Percentiles rank a stretch among this genome's conserved stretches.
These are phyloP conservation scores for Coniferiporia weirii DNA, from an alignment of 1,284 basidiomycete genomes.

Conservation along the genomic window DNA sequence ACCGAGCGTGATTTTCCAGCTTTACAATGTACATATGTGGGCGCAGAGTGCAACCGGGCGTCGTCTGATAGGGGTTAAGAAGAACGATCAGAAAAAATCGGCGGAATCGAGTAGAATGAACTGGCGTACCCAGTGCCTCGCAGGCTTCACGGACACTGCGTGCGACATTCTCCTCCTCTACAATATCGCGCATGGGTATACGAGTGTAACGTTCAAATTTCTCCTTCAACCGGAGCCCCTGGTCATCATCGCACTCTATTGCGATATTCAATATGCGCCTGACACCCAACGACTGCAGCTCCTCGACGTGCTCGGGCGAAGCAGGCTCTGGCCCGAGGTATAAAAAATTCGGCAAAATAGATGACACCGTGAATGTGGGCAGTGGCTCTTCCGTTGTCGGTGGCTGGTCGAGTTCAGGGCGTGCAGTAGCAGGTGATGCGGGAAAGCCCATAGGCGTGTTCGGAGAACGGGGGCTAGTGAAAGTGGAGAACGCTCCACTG, in stretches of 20 bases:
- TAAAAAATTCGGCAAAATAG: slow-evolving; percentile 86
- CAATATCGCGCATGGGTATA: slow-evolving; percentile 90
- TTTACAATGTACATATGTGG: slow-evolving; percentile 95
- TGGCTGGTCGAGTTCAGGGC: slow-evolving; percentile 46
- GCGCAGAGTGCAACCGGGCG: slow-evolving; percentile 80
- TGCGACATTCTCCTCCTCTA: slow-evolving; percentile 91
- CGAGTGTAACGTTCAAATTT: slow-evolving; percentile 79
- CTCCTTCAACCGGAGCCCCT: slow-evolving; percentile 58
- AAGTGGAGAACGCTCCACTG: slow-evolving; percentile 2
- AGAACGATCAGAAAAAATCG: not conserved
- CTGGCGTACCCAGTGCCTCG: slow-evolving; percentile 70
- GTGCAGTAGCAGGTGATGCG: slow-evolving; percentile 53
- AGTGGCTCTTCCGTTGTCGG: slow-evolving; percentile 48
- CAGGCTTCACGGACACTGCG: slow-evolving; percentile 81
- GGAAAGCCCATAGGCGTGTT: slow-evolving; percentile 37
- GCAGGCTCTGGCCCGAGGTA: slow-evolving; percentile 90
- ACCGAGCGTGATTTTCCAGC: slow-evolving; percentile 95
- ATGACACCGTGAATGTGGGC: slow-evolving; percentile 71
- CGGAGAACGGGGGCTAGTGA: slow-evolving; percentile 41
- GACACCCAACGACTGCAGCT: slow-evolving; percentile 73
- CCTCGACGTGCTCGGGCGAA: slow-evolving; percentile 63
- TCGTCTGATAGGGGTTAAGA: slow-evolving; percentile 69
- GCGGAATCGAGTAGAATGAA: not conserved
- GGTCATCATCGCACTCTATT: slow-evolving; percentile 82
- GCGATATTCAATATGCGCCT: slow-evolving; percentile 90